These are phyloP conservation scores for Geoglossum cookeanum DNA, from an alignment of 2,329 filamentous ascomycete species.

Conservation along the genomic window DNA sequence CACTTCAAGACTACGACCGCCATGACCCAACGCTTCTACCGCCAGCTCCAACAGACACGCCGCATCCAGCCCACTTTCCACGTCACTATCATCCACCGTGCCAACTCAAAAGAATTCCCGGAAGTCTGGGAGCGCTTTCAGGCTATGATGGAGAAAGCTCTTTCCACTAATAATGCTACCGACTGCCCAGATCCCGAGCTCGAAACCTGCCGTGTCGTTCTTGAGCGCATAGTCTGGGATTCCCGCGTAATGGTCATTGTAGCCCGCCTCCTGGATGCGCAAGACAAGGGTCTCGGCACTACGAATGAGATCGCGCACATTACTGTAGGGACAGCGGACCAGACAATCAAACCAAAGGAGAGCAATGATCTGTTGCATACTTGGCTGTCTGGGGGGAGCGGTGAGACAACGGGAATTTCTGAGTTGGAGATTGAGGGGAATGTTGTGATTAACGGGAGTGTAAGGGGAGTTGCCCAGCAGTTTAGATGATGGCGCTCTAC, in stretches of 20 bases:
- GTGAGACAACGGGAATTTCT: conserved; percentile 30
- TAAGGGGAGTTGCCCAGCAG: conserved; percentile 28
- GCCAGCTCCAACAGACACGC: conserved; percentile 49
- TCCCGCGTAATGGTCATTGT: conserved; percentile 80
- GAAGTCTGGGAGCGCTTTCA: conserved; percentile 60
- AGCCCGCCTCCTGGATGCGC: conserved; percentile 44
- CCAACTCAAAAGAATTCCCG: conserved; percentile 37
- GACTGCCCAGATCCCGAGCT: conserved; percentile 25
- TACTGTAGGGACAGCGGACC: conserved; percentile 65
- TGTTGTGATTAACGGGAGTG: conserved; percentile 34
- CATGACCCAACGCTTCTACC: conserved; percentile 47
- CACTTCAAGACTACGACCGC: conserved; percentile 42
- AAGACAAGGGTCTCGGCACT: conserved; percentile 41
- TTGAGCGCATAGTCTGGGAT: conserved; percentile 61
- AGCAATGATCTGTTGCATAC: conserved; percentile 65
- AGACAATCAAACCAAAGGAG: conserved; percentile 72
- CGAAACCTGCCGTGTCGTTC: conserved; percentile 42
- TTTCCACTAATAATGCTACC: conserved; percentile 12
- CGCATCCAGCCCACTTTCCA: conserved; percentile 79
- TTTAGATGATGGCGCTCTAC: neutral
- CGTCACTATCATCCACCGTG: conserved; percentile 79
- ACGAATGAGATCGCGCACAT: conserved; percentile 69
- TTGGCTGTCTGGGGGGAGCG: conserved; percentile 49
- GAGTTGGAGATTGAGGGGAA: conserved; percentile 35
- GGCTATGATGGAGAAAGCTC: conserved; percentile 17